A percentile compares a stretch with the other conserved stretches of the same genome.
phyloP scores from a whole-genome alignment of 805 yeast genomes.

The Lipomyces oligophaga region DNA sequence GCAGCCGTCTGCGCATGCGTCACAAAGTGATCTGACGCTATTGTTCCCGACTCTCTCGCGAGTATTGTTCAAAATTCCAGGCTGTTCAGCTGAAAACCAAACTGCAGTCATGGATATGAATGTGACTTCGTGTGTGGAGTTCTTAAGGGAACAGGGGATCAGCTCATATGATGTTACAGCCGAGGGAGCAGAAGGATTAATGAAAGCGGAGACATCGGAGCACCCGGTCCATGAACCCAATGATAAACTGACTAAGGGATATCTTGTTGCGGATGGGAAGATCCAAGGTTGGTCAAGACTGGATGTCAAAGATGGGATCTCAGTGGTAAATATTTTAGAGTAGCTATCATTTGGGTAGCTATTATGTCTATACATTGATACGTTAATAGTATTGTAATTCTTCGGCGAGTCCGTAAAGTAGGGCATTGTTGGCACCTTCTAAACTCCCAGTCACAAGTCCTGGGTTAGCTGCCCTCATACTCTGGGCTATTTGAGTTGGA shows the following conservation, averaged over 20 bases:
- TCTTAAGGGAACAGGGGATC: conserved; percentile 17
- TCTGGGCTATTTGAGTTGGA: conserved; percentile 5
- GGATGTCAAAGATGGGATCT: conserved; percentile 17
- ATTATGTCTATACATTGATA: background rate
- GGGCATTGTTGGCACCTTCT: conserved; percentile 1
- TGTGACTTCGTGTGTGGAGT: conserved; percentile 23
- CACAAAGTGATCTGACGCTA: conserved; percentile 30
- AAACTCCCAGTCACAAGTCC: background rate
- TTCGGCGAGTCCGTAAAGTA: conserved; percentile 4
- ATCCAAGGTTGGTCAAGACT: conserved; percentile 23
- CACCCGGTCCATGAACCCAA: background rate
- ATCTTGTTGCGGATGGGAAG: conserved; percentile 17
- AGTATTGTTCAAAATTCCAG: conserved; percentile 21
- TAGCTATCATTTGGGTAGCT: background rate
- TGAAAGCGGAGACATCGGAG: conserved; percentile 15
- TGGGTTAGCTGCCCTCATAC: background rate
- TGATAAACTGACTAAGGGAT: conserved; percentile 4
- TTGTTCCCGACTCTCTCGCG: conserved; percentile 26
- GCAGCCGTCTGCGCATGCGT: conserved; percentile 28
- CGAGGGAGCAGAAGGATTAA: conserved; percentile 10
- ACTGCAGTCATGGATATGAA: conserved; percentile 27
- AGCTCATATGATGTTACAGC: conserved; percentile 10
- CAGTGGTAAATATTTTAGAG: conserved; percentile 19
- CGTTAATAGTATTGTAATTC: background rate
- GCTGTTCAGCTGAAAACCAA: conserved; percentile 24